Percentiles rank a stretch among this genome's conserved stretches.
Evolutionary conservation across 2,329 filamentous ascomycete genomes (phyloP).

Genomic region (Curvularia eragrostidis): DNA sequence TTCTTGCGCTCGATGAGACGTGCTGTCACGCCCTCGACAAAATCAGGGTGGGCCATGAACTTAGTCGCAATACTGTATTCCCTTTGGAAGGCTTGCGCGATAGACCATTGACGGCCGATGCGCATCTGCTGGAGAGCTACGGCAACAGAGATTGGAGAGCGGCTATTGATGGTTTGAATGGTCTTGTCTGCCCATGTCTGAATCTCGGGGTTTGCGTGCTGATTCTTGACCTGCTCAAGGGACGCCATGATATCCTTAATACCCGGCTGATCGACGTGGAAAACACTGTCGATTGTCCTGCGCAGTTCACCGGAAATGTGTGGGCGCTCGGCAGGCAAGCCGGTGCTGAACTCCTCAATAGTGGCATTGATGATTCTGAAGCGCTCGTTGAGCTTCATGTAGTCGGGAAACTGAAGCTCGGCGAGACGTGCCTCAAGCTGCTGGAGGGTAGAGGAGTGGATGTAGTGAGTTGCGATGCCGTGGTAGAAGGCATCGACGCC

Average conservation of each 20-base stretch:
- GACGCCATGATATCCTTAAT: conserved; percentile 74
- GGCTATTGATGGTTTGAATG: conserved; percentile 72
- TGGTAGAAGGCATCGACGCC: conserved; percentile 89
- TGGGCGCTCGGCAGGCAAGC: conserved; percentile 68
- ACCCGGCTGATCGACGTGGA: conserved; percentile 60
- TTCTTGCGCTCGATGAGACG: conserved; percentile 75
- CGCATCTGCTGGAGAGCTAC: conserved; percentile 86
- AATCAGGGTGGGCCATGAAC: conserved; percentile 93
- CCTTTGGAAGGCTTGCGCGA: conserved; percentile 81
- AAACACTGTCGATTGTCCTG: conserved; percentile 76
- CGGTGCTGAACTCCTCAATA: conserved; percentile 89
- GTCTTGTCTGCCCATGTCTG: conserved; percentile 81
- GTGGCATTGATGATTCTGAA: conserved; percentile 80
- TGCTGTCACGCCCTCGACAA: conserved; percentile 87
- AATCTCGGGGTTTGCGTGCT: conserved; percentile 48
- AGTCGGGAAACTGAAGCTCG: conserved; percentile 87
- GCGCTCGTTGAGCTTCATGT: conserved; percentile 67
- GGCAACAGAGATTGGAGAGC: conserved; percentile 85
- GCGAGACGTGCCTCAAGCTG: conserved; percentile 83
- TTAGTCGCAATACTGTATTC: conserved; percentile 83
- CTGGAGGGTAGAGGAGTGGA: conserved; percentile 86
- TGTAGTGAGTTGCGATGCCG: conserved; percentile 92
- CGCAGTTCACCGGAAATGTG: conserved; percentile 72
- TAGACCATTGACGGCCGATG: conserved; percentile 76
- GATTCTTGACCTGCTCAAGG: conserved; percentile 59